phyloP scores from a whole-genome alignment of 73 alveolate species.

The Paramecium sonneborni region DNA sequence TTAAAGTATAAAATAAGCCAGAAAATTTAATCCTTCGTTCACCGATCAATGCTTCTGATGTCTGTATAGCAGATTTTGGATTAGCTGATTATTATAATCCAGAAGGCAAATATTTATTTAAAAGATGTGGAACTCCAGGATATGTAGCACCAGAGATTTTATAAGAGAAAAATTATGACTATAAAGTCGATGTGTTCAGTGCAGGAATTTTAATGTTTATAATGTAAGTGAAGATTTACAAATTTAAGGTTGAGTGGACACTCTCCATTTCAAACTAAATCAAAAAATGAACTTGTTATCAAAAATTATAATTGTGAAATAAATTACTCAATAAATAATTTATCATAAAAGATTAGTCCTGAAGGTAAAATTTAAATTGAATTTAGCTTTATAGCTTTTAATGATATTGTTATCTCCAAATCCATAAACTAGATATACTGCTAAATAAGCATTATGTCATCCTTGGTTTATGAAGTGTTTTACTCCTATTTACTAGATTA shows the following conservation, averaged over 20 bases:
- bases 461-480: conserved; percentile 55
- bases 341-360: conserved; percentile 4
- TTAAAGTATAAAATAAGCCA: conserved; percentile 59
- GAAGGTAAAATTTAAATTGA: conserved; percentile 9
- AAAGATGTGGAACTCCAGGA: conserved; percentile 71
- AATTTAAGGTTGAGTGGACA: conserved; percentile 40
- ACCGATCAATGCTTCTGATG: conserved; percentile 38
- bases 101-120: conserved; percentile 61
- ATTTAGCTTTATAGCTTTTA: not conserved
- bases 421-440: conserved; percentile 47
- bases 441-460: conserved; percentile 58
- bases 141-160: conserved; percentile 66
- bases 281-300: conserved; percentile 58
- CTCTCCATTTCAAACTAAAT: conserved; percentile 63
- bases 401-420: conserved; percentile 7
- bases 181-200: conserved; percentile 59
- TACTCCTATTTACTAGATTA: not conserved
- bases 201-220: conserved; percentile 68
- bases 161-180: conserved; percentile 57
- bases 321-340: conserved; percentile 21
- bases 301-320: conserved; percentile 63
- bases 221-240: not conserved
- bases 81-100: conserved; percentile 61
- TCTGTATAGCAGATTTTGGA: conserved; percentile 68
- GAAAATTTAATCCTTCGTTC: conserved; percentile 52